phyloP scores from a whole-genome alignment of 805 yeast genomes.

The Tanozyma kutaoensis region DNA sequence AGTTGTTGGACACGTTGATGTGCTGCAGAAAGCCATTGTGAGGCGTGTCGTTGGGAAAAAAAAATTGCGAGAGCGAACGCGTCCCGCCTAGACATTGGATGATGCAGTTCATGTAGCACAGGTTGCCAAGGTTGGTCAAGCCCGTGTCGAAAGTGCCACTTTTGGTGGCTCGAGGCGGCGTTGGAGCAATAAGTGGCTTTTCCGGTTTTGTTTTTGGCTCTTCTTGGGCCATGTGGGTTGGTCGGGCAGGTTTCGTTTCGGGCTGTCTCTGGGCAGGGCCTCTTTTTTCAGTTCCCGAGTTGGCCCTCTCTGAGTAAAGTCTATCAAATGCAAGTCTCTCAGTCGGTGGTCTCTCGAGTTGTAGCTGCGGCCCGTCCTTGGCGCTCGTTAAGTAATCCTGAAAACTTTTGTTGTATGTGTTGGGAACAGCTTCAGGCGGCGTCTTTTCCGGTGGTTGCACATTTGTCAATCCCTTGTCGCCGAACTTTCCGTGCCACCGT shows the following conservation, averaged over 20 bases:
- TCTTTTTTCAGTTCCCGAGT: no score
- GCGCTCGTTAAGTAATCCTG: conserved; percentile 5
- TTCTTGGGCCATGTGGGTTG: no score
- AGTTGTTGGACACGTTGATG: conserved; percentile 55
- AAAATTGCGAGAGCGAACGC: conserved; percentile 47
- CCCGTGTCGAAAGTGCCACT: conserved; percentile 57
- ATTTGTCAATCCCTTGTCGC: conserved; percentile 9
- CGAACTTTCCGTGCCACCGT: conserved; percentile 18
- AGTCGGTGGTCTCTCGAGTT: background rate
- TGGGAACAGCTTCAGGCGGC: conserved; percentile 7
- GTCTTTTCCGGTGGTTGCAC: conserved; percentile 3
- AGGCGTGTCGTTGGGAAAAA: conserved; percentile 18
- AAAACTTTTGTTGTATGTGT: conserved; percentile 1
- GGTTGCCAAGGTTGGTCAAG: conserved; percentile 69
- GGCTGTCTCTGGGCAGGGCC: no score
- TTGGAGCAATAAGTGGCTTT: no score
- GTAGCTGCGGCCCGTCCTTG: background rate
- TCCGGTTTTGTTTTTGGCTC: no score
- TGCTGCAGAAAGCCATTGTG: conserved; percentile 44
- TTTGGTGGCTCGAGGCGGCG: no score
- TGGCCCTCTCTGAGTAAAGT: no score
- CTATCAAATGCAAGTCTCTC: background rate
- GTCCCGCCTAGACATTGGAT: conserved; percentile 80
- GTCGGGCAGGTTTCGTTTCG: no score
- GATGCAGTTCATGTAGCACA: conserved; percentile 86